Conservation (phyloP, 352 stramenopile species). For the Globisporangium perplexum region DNA sequence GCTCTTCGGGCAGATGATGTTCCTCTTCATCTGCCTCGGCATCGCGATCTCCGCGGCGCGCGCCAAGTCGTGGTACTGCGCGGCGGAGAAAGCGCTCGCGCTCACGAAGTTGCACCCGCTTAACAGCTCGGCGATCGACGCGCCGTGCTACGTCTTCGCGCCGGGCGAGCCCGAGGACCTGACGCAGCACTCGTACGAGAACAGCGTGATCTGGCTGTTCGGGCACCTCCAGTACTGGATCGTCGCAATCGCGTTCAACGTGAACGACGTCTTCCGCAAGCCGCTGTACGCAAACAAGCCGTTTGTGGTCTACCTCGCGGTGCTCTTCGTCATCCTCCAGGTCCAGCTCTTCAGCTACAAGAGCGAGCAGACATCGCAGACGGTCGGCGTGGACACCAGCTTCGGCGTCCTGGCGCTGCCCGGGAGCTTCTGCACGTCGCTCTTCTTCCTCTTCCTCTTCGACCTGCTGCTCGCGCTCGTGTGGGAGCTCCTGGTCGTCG, state of each 20-base stretch:
- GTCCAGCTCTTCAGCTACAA: constrained; percentile 69
- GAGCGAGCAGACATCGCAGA: constrained; percentile 36
- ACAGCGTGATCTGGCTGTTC: constrained; percentile 74
- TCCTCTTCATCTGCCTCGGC: constrained; percentile 49
- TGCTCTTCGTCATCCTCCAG: constrained; percentile 46
- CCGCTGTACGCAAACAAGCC: constrained; percentile 46
- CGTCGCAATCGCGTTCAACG: constrained; percentile 60
- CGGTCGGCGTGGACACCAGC: constrained; percentile 50
- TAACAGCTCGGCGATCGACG: constrained; percentile 31
- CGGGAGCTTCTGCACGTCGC: constrained; percentile 41
- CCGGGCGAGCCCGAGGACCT: constrained; percentile 40
- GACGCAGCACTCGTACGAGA: constrained; percentile 71
- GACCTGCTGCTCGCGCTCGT: constrained; percentile 42
- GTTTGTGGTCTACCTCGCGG: constrained; percentile 44
- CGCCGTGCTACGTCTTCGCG: constrained; percentile 64
- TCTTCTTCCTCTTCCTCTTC: constrained; percentile 70
- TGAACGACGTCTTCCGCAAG: constrained; percentile 53
- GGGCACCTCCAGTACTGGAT: constrained; percentile 78
- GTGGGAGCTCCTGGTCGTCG: constrained; percentile 61
- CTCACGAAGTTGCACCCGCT: constrained; percentile 27
- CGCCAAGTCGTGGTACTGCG: constrained; percentile 59
- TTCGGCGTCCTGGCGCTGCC: constrained; percentile 50
- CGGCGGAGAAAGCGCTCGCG: constrained; percentile 29
- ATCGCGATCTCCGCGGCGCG: constrained; percentile 52
- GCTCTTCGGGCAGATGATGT: constrained; percentile 45